Conservation (phyloP, 495 filamentous ascomycete genomes). For the Evansstolkia leycettana region DNA sequence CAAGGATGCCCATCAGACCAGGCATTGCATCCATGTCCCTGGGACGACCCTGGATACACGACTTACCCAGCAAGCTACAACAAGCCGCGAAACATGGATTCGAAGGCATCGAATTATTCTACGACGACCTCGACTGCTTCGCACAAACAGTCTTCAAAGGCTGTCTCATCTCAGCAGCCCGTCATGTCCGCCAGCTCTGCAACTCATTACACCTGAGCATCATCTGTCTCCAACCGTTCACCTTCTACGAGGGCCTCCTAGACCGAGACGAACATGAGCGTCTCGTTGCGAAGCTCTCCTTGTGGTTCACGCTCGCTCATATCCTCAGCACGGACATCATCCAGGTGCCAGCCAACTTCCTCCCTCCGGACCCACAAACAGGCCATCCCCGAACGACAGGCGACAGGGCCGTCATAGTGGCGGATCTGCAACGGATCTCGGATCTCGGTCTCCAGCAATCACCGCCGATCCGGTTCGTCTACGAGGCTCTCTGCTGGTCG, state of each 20-base stretch:
- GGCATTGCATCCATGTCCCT: constrained; percentile 64
- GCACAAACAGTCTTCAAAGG: constrained; percentile 41
- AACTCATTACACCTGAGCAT: constrained; percentile 45
- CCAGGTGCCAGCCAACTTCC: constrained; percentile 62
- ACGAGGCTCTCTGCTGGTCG: constrained; percentile 67
- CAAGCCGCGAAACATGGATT: constrained; percentile 53
- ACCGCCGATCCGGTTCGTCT: constrained; percentile 57
- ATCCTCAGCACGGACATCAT: constrained; percentile 57
- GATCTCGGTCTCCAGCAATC: constrained; percentile 44
- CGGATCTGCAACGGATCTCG: constrained; percentile 52
- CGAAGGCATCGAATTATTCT: constrained; percentile 65
- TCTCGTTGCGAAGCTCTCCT: constrained; percentile 45
- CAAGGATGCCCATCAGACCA: constrained; percentile 21
- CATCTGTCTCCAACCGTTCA: constrained; percentile 67
- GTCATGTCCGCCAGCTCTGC: constrained; percentile 42
- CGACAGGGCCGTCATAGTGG: constrained; percentile 45
- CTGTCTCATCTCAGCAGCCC: constrained; percentile 46
- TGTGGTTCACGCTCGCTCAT: constrained; percentile 58
- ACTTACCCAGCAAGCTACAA: constrained; percentile 51
- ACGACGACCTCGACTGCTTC: constrained; percentile 61
- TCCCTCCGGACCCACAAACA: constrained; percentile 35
- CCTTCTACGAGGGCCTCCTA: constrained; percentile 64
- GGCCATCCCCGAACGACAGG: constrained; percentile 30
- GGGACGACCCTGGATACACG: constrained; percentile 54
- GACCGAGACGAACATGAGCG: constrained; percentile 48